Evolutionary conservation across 2,329 filamentous ascomycete genomes (phyloP).

Genomic region (Rugonectria rugulosa): DNA sequence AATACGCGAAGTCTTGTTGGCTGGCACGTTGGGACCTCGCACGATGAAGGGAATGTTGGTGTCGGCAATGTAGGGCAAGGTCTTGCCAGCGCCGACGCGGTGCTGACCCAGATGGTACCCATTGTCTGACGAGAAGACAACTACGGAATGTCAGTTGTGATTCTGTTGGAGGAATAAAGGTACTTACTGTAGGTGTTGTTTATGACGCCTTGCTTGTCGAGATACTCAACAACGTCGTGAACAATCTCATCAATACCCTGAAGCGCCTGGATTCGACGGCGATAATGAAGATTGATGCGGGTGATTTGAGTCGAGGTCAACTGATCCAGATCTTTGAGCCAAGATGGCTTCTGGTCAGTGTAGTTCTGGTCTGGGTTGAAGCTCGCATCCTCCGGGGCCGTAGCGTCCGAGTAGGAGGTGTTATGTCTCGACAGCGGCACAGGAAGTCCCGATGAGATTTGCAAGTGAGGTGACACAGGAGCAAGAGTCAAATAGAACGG

Average conservation of each 20-base stretch:
- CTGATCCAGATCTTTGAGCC: constrained; percentile 36
- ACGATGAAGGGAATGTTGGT: constrained; percentile 60
- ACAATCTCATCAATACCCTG: constrained; percentile 55
- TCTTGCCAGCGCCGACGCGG: constrained; percentile 58
- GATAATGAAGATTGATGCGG: constrained; percentile 44
- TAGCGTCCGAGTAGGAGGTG: constrained; percentile 63
- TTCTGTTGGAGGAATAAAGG: constrained; percentile 46
- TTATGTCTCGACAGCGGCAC: constrained; percentile 60
- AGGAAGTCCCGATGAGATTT: constrained; percentile 38
- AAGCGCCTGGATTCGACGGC: constrained; percentile 49
- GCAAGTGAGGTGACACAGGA: constrained; percentile 46
- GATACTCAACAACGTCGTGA: constrained; percentile 44
- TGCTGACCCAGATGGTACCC: constrained; percentile 62
- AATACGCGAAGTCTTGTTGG: constrained; percentile 45
- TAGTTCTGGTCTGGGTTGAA: constrained; percentile 62
- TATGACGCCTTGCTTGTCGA: constrained; percentile 41
- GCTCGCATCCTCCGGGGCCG: constrained; percentile 65
- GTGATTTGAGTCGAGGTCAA: constrained; percentile 4
- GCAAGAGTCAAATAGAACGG: constrained; percentile 65
- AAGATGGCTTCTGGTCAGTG: constrained; percentile 10
- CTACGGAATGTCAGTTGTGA: constrained; percentile 26
- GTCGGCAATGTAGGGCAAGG: constrained; percentile 59
- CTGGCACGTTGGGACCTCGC: constrained; percentile 55
- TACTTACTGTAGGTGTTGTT: constrained; percentile 51
- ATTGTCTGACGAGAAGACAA: constrained; percentile 61